These are phyloP conservation scores for Entonaema liquescens DNA, from an alignment of 495 filamentous ascomycete genomes.

Conservation along the genomic window DNA sequence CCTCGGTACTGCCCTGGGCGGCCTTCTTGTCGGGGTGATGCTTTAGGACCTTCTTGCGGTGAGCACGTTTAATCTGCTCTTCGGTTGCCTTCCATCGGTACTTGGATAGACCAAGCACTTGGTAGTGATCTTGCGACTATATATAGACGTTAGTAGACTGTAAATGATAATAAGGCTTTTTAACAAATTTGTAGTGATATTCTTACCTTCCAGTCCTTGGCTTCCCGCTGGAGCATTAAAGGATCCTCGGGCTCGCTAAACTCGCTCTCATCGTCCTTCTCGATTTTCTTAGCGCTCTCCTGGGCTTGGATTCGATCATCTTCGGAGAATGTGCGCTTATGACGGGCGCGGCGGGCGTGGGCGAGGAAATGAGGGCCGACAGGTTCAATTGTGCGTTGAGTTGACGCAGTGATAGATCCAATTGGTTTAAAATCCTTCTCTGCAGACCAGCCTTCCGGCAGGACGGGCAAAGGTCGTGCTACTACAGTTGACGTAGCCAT, in stretches of 20 bases:
- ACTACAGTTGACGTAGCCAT: conserved; percentile 53
- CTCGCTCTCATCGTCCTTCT: conserved; percentile 87
- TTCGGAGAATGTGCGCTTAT: conserved; percentile 97
- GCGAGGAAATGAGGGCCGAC: conserved; percentile 98
- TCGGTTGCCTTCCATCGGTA: conserved; percentile 92
- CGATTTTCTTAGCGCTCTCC: conserved; percentile 92
- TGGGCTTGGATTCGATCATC: conserved; percentile 97
- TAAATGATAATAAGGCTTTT: background rate
- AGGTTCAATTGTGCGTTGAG: conserved; percentile 87
- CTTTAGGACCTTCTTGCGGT: conserved; percentile 98
- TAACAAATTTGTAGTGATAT: background rate
- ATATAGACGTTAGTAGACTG: conserved; percentile 42
- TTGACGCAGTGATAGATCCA: conserved; percentile 68
- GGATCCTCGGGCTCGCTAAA: conserved; percentile 93
- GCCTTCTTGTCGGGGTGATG: conserved; percentile 99
- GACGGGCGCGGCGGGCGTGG: conserved; percentile 93
- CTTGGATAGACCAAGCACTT: conserved; percentile 90
- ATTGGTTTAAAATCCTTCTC: conserved; percentile 92
- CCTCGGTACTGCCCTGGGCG: conserved; percentile 83
- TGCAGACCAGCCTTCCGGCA: conserved; percentile 83
- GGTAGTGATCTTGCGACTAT: conserved; percentile 96
- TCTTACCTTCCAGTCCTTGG: conserved; percentile 98
- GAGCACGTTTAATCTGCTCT: conserved; percentile 97
- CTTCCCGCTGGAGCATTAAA: conserved; percentile 87
- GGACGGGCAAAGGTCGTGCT: conserved; percentile 70